Percentiles rank a stretch among this genome's conserved stretches.
Conservation (phyloP, 805 yeast genomes). For the Vanderwaltozyma tropicalis region DNA sequence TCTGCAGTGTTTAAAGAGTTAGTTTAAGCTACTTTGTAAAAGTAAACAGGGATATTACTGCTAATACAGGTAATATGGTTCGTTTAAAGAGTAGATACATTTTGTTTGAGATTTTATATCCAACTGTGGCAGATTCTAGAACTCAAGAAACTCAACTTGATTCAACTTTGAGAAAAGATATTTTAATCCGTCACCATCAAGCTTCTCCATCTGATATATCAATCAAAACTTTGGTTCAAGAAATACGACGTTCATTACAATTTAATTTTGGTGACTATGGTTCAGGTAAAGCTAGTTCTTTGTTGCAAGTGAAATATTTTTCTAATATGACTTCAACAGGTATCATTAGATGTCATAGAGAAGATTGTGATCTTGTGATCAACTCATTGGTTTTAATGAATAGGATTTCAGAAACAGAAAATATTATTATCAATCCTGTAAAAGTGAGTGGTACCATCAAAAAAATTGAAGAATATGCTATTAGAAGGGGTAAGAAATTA, state of each 20-base stretch:
- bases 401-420: conserved; percentile 36
- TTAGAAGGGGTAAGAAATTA: conserved; percentile 32
- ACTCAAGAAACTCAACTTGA: not conserved
- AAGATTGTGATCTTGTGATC: conserved; percentile 47
- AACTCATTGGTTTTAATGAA: conserved; percentile 55
- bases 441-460: conserved; percentile 82
- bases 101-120: conserved; percentile 68
- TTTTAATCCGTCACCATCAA: conserved; percentile 39
- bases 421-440: conserved; percentile 47
- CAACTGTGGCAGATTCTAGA: conserved; percentile 31
- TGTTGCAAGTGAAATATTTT: conserved; percentile 65
- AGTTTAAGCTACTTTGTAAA: too few species aligned
- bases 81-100: conserved; percentile 78
- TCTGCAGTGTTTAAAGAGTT: too few species aligned
- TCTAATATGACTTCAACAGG: conserved; percentile 77
- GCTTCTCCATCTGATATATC: conserved; percentile 40
- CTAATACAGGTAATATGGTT: conserved; percentile 58
- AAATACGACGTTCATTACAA: conserved; percentile 46
- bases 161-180: conserved; percentile 5
- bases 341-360: conserved; percentile 65
- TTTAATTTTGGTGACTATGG: conserved; percentile 74
- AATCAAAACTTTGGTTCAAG: conserved; percentile 39
- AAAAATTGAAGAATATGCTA: conserved; percentile 66
- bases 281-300: conserved; percentile 48
- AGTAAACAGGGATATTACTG: too few species aligned